phyloP scores from a whole-genome alignment of 345 rosid species.

The Murraya paniculata region DNA sequence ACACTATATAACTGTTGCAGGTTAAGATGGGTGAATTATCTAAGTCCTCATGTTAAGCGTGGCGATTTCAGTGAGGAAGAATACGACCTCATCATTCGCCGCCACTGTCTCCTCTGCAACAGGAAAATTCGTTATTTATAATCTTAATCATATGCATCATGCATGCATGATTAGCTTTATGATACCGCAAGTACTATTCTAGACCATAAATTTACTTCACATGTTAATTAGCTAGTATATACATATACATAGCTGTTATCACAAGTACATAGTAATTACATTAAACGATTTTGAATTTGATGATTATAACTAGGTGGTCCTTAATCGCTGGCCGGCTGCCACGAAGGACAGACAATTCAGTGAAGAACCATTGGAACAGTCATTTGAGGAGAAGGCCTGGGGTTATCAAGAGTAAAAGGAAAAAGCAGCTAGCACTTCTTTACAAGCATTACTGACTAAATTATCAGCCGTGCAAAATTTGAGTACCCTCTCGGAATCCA shows the following conservation, averaged over 20 bases:
- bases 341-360: slow-evolving; percentile 49
- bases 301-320: slow-evolving; percentile 30
- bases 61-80: slow-evolving; percentile 40
- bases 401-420: neutral
- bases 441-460: neutral
- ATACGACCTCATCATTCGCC: slow-evolving; percentile 44
- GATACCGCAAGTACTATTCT: too few relatives aligned
- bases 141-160: too few relatives aligned
- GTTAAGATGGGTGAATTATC: slow-evolving; percentile 42
- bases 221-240: too few relatives aligned
- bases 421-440: neutral
- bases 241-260: too few relatives aligned
- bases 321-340: slow-evolving; percentile 46
- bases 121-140: slow-evolving; percentile 10
- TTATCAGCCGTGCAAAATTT: neutral
- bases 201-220: too few relatives aligned
- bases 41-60: slow-evolving; percentile 36
- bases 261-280: neutral
- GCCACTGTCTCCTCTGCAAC: slow-evolving; percentile 41
- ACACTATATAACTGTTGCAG: slow-evolving; percentile 20
- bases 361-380: slow-evolving; percentile 49
- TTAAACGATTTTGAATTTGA: neutral
- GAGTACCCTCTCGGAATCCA: neutral
- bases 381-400: slow-evolving; percentile 36
- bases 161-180: too few relatives aligned